These are phyloP conservation scores for Paragyromitra xinjiangensis DNA, from an alignment of 495 filamentous ascomycete species.

Conservation along the genomic window DNA sequence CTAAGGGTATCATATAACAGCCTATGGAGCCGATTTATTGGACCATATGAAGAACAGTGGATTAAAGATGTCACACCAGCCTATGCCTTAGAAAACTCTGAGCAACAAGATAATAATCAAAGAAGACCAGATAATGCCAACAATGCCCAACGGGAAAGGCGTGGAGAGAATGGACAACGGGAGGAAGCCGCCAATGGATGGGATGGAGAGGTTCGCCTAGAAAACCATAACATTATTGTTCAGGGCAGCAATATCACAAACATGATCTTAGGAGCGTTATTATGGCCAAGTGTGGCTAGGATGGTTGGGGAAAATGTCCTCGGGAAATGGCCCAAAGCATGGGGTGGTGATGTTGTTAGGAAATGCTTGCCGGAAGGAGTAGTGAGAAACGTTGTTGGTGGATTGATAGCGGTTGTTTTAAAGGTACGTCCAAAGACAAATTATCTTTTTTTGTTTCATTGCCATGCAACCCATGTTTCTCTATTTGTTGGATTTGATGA, in stretches of 20 bases:
- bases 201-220: slow-evolving; percentile 56
- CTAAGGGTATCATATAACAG: slow-evolving; percentile 55
- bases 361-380: slow-evolving; percentile 55
- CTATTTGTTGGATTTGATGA: slow-evolving; percentile 19
- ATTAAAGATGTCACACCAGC: slow-evolving; percentile 56
- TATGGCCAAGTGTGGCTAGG: slow-evolving; percentile 56
- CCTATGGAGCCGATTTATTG: slow-evolving; percentile 54
- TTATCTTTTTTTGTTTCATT: slow-evolving; percentile 3
- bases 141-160: slow-evolving; percentile 43
- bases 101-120: slow-evolving; percentile 44
- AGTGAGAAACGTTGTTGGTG: slow-evolving; percentile 57
- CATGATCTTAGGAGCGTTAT: slow-evolving; percentile 55
- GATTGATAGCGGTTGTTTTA: slow-evolving; percentile 56
- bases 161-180: slow-evolving; percentile 44
- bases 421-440: slow-evolving; percentile 51
- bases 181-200: slow-evolving; percentile 50
- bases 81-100: slow-evolving; percentile 49
- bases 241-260: slow-evolving; percentile 58
- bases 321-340: slow-evolving; percentile 54
- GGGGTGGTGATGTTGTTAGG: slow-evolving; percentile 55
- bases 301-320: slow-evolving; percentile 54
- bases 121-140: slow-evolving; percentile 45
- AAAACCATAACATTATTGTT: slow-evolving; percentile 58
- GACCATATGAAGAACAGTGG: slow-evolving; percentile 55
- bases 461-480: neutral